Evolutionary conservation across 495 filamentous ascomycete species (phyloP).

Genomic region (Beverwykella pulmonaria): DNA sequence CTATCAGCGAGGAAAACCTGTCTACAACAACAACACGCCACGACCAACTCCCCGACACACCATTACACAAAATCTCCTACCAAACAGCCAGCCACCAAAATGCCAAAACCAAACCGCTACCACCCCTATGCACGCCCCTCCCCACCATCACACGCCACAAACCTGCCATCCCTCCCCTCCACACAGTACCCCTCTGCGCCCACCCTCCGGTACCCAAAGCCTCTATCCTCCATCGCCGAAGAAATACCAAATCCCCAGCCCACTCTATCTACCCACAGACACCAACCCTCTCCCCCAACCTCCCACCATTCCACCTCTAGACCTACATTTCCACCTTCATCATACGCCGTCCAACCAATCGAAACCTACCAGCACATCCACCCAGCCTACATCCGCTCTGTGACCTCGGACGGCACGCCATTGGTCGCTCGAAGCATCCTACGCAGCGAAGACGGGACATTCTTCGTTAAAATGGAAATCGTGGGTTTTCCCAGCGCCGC

Average conservation of each 20-base stretch:
- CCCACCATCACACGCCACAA: not conserved
- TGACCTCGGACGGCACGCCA: constrained; percentile 10
- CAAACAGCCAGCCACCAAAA: not conserved
- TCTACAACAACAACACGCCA: too few relatives aligned
- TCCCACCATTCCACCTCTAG: not conserved
- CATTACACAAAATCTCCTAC: not conserved
- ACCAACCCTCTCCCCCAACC: not conserved
- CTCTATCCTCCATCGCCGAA: not conserved
- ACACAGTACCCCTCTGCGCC: not conserved
- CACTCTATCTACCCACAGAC: not conserved
- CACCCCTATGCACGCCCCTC: constrained; percentile 22
- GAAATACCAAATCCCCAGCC: not conserved
- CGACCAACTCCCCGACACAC: too few relatives aligned
- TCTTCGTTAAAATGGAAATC: constrained; percentile 18
- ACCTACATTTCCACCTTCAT: not conserved
- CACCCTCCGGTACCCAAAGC: not conserved
- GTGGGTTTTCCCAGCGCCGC: constrained; percentile 2
- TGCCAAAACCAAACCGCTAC: constrained; percentile 30
- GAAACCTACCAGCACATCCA: not conserved
- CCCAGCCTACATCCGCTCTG: constrained; percentile 15
- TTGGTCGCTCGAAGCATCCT: constrained; percentile 6
- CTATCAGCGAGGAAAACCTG: too few relatives aligned
- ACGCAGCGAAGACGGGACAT: constrained; percentile 12
- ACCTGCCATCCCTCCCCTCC: not conserved
- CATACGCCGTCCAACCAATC: not conserved